Conservation (phyloP, 345 rosid species). For the Geranium brycei region DNA sequence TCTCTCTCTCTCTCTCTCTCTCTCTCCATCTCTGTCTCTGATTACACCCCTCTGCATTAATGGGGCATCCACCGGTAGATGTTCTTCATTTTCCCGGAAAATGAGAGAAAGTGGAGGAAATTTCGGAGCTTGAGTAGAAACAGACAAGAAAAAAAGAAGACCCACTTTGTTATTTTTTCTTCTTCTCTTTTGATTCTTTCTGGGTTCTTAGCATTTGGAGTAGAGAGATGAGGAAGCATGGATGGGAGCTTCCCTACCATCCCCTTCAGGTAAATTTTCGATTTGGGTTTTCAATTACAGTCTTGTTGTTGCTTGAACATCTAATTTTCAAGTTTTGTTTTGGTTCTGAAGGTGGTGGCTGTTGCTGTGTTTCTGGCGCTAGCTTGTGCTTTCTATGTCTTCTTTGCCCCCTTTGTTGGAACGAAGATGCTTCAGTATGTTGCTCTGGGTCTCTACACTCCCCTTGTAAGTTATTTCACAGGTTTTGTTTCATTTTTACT, state of each 20-base stretch:
- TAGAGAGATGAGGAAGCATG: conserved; percentile 78
- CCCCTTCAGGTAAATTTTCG: conserved; percentile 74
- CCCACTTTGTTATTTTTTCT: conserved; percentile 7
- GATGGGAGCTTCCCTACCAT: conserved; percentile 98
- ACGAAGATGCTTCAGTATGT: conserved; percentile 60
- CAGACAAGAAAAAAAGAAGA: conserved; percentile 1
- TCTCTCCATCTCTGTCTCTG: conserved; percentile 8
- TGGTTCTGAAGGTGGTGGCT: conserved; percentile 68
- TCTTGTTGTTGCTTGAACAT: conserved; percentile 3
- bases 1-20: conserved; percentile 6
- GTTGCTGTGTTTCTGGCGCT: conserved; percentile 94
- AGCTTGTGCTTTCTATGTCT: conserved; percentile 96
- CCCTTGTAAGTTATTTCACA: conserved; percentile 48
- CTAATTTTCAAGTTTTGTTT: conserved; percentile 17
- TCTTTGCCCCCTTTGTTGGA: conserved; percentile 98
- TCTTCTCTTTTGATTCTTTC: conserved; percentile 16
- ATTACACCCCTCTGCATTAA: conserved; percentile 27
- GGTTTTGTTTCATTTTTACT: conserved; percentile 2
- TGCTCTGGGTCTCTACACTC: conserved; percentile 86
- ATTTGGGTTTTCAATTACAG: not conserved
- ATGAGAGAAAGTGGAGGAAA: conserved; percentile 34
- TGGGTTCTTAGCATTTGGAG: conserved; percentile 27
- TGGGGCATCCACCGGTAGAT: conserved; percentile 13
- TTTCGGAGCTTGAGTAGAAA: not conserved
- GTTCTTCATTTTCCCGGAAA: conserved; percentile 23